Base-by-base conservation (phyloP, 2,329 filamentous ascomycete genomes). In the Aphanocladium album region DNA sequence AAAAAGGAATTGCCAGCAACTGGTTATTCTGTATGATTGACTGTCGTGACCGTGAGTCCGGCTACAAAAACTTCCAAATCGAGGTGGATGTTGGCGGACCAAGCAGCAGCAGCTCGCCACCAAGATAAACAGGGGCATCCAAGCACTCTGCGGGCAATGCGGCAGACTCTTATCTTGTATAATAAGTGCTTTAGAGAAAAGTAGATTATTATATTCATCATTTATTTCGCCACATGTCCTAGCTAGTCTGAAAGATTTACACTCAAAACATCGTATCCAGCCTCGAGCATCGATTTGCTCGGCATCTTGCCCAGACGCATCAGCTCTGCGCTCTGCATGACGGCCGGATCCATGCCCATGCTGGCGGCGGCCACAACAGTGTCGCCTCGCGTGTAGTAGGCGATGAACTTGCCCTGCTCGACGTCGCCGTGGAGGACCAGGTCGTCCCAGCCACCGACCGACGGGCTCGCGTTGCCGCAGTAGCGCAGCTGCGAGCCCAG, bases 401-500 rank as follows among this genome's bases (percentile, higher is more conserved):
- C 93, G 6, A 89, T 87, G 70, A 96, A 99, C 70, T 91, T 92
- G 62, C 84, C 85, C 70, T 93, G 85, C 4, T 87, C 87, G 0
- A 88, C 85, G 66, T 90, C 84, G 14, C 93, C 93, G 55, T 89
- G 83, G 12, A 99, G 67, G 1, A 98, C 81, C 5, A 97, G 70
- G 67, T 96, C 92, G 71, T 99, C 95, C 78, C 85, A 98, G 0
- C 93, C 93, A 58, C 85, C 83, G 9, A 66, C 65, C 1, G 61
- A 60, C 6, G 61, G 61, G 0, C 64, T 67, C 0, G 93, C 91
- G 77, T 93, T 95, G 14, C 95, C 95, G 70, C 92, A 96, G 80
- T 99, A 99, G 50, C 95, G 85, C 68, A 99, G 76, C 76, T 99
- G 95, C 6, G 87, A 83, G 5, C 93, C 91, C 5, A 99, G 78